phyloP scores from a whole-genome alignment of 352 stramenopile species.

The Phytophthora cajani region DNA sequence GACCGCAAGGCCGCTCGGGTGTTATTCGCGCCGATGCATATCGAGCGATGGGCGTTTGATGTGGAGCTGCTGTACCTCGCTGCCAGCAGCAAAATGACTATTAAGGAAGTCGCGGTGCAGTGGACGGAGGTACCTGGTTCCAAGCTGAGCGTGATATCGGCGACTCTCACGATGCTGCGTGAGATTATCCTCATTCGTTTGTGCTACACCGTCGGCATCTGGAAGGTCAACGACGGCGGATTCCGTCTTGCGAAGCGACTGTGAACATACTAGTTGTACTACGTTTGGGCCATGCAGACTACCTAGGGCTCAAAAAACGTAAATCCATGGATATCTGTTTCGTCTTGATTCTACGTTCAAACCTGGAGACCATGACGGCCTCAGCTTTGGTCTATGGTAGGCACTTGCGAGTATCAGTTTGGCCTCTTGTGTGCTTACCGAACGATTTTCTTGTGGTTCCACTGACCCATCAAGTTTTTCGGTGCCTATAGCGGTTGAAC shows the following conservation, averaged over 20 bases:
- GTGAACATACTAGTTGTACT: conserved; percentile 31
- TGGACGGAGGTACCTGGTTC: conserved; percentile 93
- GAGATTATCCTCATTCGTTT: conserved; percentile 92
- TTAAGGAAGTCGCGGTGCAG: conserved; percentile 92
- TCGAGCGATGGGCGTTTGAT: conserved; percentile 95
- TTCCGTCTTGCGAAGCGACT: conserved; percentile 59
- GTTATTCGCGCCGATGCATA: conserved; percentile 92
- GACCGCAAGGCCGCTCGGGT: conserved; percentile 81
- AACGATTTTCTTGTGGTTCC: conserved; percentile 11
- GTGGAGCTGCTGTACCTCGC: conserved; percentile 94
- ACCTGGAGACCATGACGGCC: neutral
- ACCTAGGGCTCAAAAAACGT: conserved; percentile 15
- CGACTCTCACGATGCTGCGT: conserved; percentile 92
- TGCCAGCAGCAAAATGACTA: conserved; percentile 52
- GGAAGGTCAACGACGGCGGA: conserved; percentile 74
- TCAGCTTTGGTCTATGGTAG: neutral
- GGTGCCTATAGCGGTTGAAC: no score
- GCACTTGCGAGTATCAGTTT: neutral
- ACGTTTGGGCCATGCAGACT: conserved; percentile 2
- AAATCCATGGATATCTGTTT: conserved; percentile 26
- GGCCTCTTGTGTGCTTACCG: neutral
- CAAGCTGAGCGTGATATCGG: conserved; percentile 90
- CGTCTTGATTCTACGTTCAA: conserved; percentile 2
- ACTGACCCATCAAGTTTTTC: conserved; percentile 9
- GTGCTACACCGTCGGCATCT: conserved; percentile 92